Percentiles rank a stretch among this genome's conserved stretches.
Evolutionary conservation across 2,329 filamentous ascomycete species (phyloP).

Genomic region (Calonectria leucothoes): DNA sequence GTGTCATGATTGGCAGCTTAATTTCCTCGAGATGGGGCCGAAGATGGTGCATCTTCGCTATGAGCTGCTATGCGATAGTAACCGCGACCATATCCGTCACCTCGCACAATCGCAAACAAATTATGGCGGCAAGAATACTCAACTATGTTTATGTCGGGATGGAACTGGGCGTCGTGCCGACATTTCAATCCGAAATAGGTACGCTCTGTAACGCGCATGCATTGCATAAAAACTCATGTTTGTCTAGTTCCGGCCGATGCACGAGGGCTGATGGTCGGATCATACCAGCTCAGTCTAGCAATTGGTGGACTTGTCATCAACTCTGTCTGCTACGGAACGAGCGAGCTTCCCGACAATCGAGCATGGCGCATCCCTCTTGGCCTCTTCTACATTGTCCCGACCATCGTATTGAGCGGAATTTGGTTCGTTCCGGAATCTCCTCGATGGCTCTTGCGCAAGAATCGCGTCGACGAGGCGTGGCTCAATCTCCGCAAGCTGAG

Average conservation of each 20-base stretch:
- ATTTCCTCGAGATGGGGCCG: conserved; percentile 40
- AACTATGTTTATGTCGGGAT: conserved; percentile 41
- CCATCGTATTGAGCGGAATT: conserved; percentile 22
- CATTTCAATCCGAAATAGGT: conserved; percentile 47
- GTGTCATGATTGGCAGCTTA: conserved; percentile 36
- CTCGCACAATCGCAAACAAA: conserved; percentile 28
- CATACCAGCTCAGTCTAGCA: conserved; percentile 47
- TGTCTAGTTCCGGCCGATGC: conserved; percentile 39
- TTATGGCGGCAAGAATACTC: conserved; percentile 36
- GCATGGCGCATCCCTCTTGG: conserved; percentile 38
- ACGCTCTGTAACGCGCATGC: not conserved
- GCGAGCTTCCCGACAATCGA: conserved; percentile 29
- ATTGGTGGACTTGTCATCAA: conserved; percentile 43
- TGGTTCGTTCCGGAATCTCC: conserved; percentile 42
- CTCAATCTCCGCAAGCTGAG: conserved; percentile 18
- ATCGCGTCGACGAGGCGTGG: conserved; percentile 31
- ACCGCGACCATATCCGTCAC: conserved; percentile 36
- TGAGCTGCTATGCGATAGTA: conserved; percentile 49
- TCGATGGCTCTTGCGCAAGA: conserved; percentile 36
- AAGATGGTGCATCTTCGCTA: conserved; percentile 46
- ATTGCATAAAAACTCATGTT: not conserved
- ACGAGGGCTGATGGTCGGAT: conserved; percentile 48
- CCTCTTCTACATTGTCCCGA: conserved; percentile 37
- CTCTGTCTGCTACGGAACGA: conserved; percentile 35
- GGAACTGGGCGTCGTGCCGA: conserved; percentile 45